Percentiles rank a stretch among this genome's conserved stretches.
Conservation (phyloP, 2,329 filamentous ascomycete species). For the Aspergillus sclerotialis region DNA sequence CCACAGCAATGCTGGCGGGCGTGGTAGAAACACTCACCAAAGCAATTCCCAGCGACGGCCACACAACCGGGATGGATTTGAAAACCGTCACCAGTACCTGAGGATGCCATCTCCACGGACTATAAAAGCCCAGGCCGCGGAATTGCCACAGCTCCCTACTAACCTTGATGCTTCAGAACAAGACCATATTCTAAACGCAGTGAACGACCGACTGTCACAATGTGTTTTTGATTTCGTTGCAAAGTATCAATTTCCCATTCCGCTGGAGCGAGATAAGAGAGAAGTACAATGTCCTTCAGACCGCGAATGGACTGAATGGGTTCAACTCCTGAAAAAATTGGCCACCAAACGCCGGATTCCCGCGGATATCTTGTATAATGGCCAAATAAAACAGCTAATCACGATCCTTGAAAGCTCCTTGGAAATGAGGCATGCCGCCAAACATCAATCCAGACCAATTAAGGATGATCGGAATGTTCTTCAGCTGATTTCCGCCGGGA, state of each 20-base stretch:
- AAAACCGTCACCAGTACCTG: constrained; percentile 77
- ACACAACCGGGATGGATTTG: constrained; percentile 82
- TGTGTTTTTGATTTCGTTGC: constrained; percentile 88
- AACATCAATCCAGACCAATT: constrained; percentile 72
- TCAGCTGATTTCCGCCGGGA: constrained; percentile 78
- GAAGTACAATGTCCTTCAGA: constrained; percentile 67
- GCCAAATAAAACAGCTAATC: constrained; percentile 85
- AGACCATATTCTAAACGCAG: constrained; percentile 69
- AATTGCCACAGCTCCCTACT: constrained; percentile 74
- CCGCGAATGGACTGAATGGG: constrained; percentile 88
- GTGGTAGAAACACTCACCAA: constrained; percentile 23
- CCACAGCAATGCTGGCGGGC: constrained; percentile 25
- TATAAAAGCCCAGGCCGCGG: constrained; percentile 69
- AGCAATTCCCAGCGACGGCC: constrained; percentile 56
- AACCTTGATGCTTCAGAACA: constrained; percentile 79
- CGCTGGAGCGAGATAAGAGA: constrained; percentile 73
- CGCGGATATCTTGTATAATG: constrained; percentile 75
- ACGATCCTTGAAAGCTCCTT: constrained; percentile 82
- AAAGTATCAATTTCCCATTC: constrained; percentile 85
- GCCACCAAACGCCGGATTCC: constrained; percentile 82
- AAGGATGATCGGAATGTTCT: constrained; percentile 87
- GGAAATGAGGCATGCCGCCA: constrained; percentile 79
- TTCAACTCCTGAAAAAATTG: constrained; percentile 75
- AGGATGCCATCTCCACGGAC: constrained; percentile 64
- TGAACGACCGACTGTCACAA: constrained; percentile 77